A percentile compares a stretch with the other conserved stretches of the same genome.
Conservation (phyloP, 2,329 filamentous ascomycete species). For the Sarocladium strictum region DNA sequence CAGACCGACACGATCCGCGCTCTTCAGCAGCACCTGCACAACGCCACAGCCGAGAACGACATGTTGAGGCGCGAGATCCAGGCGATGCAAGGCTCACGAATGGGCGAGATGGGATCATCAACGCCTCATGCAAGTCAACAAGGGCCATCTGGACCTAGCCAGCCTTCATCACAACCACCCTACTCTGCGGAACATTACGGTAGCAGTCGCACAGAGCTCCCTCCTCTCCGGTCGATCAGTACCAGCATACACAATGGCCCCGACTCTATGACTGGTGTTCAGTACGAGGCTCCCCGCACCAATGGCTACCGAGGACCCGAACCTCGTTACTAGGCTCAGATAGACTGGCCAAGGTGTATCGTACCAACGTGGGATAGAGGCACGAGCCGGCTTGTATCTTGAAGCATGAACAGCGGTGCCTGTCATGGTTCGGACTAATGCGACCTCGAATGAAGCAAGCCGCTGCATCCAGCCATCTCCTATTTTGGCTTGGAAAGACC, state of each 20-base stretch:
- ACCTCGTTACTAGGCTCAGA: slow-evolving; percentile 30
- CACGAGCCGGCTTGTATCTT: too few relatives aligned
- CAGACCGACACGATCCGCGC: slow-evolving; percentile 43
- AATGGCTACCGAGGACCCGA: slow-evolving; percentile 37
- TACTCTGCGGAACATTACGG: slow-evolving; percentile 26
- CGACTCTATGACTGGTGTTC: slow-evolving; percentile 61
- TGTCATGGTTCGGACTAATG: too few relatives aligned
- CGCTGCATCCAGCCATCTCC: neutral
- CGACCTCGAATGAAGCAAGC: neutral
- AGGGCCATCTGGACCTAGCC: slow-evolving; percentile 19
- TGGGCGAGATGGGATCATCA: slow-evolving; percentile 22
- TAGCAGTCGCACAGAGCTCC: slow-evolving; percentile 42
- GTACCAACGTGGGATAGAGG: too few relatives aligned
- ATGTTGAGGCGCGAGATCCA: slow-evolving; percentile 44
- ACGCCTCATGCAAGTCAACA: slow-evolving; percentile 22
- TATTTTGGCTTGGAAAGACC: neutral
- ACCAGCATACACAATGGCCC: slow-evolving; percentile 36
- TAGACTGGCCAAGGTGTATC: too few relatives aligned
- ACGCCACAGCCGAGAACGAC: slow-evolving; percentile 37
- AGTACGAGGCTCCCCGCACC: slow-evolving; percentile 47
- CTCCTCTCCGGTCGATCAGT: slow-evolving; percentile 49
- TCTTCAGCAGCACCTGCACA: slow-evolving; percentile 39
- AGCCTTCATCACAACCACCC: slow-evolving; percentile 16
- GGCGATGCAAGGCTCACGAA: slow-evolving; percentile 28
- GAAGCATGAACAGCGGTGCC: neutral